These are phyloP conservation scores for Garcileccinum viscosum DNA, from an alignment of 1,284 basidiomycete species.

Conservation along the genomic window DNA sequence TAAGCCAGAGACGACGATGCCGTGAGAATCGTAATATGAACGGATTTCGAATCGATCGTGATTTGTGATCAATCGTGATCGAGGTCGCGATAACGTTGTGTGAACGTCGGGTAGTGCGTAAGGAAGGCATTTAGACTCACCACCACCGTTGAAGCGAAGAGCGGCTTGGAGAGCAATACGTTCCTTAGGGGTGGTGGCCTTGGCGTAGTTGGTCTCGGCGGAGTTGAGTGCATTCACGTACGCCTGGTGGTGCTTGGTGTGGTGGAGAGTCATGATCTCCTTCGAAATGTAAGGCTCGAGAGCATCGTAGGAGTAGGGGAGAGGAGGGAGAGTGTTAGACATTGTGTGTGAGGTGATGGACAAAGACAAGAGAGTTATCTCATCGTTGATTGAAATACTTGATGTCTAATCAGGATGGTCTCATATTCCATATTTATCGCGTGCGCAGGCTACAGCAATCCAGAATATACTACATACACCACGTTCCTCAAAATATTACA, in stretches of 20 bases:
- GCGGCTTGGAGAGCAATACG: conserved; percentile 79
- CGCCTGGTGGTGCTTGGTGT: conserved; percentile 86
- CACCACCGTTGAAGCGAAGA: conserved; percentile 76
- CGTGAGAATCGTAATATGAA: conserved; percentile 13
- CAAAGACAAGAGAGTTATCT: background rate
- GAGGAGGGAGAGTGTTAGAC: conserved; percentile 74
- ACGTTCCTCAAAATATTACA: background rate
- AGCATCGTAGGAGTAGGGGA: conserved; percentile 88
- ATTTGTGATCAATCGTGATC: conserved; percentile 21
- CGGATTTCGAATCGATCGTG: no score
- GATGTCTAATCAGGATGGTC: conserved; percentile 7
- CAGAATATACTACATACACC: background rate
- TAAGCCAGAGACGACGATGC: background rate
- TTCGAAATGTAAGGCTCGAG: conserved; percentile 86
- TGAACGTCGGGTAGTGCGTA: background rate
- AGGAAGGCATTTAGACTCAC: conserved; percentile 37
- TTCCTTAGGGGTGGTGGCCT: conserved; percentile 71
- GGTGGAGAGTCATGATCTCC: conserved; percentile 87
- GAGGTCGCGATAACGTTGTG: conserved; percentile 25
- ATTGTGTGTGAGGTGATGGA: conserved; percentile 15
- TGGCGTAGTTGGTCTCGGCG: conserved; percentile 76
- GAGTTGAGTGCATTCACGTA: conserved; percentile 79
- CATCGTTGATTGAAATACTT: background rate
- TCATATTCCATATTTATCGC: conserved; percentile 13
- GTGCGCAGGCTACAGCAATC: background rate